Evolutionary conservation across 2,329 filamentous ascomycete genomes (phyloP).

Genomic region (Curvularia verruculosa): DNA sequence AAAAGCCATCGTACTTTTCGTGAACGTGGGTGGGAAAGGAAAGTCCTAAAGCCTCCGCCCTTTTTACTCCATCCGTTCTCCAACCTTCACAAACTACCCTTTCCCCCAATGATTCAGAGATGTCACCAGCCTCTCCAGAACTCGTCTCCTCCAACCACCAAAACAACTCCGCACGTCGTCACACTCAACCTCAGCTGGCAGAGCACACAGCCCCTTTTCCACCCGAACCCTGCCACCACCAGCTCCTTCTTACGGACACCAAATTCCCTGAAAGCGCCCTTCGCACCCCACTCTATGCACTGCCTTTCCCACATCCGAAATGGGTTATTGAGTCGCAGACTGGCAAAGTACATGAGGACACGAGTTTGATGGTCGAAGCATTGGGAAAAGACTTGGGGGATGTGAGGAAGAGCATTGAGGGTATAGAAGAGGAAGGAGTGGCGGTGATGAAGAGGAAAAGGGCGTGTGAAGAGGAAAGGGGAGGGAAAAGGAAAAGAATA

Average conservation of each 20-base stretch:
- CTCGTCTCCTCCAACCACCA: not conserved
- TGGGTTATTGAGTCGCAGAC: conserved; percentile 14
- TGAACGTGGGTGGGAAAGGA: not conserved
- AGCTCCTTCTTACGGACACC: conserved; percentile 7
- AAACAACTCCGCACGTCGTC: not conserved
- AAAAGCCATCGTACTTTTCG: not conserved
- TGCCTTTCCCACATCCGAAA: conserved; percentile 24
- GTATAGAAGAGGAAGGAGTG: not conserved
- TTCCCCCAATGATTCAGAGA: not conserved
- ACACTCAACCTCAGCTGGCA: not conserved
- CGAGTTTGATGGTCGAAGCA: conserved; percentile 18
- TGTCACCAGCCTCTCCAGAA: not conserved
- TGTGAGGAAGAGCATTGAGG: conserved; percentile 18
- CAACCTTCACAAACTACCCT: not conserved
- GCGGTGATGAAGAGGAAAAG: not conserved
- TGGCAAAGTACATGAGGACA: conserved; percentile 12
- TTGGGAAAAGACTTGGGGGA: conserved; percentile 10
- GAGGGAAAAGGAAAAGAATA: not conserved
- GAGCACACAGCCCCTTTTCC: not conserved
- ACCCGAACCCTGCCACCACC: not conserved
- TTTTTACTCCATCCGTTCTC: not conserved
- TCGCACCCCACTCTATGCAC: conserved; percentile 17
- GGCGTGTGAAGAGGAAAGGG: not conserved
- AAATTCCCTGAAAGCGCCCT: conserved; percentile 17
- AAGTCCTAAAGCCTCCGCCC: not conserved